These are phyloP conservation scores for Saturnispora kantuleensis DNA, from an alignment of 805 yeast species.

Conservation along the genomic window DNA sequence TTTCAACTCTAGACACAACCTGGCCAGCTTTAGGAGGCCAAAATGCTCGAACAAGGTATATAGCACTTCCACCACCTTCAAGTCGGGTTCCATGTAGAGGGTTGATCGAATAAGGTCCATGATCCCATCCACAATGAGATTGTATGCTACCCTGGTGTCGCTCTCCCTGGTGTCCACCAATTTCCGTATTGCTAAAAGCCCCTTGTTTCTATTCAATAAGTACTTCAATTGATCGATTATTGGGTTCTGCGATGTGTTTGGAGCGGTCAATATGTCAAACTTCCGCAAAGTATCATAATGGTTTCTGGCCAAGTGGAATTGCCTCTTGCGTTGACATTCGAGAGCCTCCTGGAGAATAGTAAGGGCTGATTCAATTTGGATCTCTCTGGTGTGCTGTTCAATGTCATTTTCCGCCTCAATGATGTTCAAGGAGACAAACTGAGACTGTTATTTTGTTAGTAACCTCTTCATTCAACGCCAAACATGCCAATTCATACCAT, in stretches of 20 bases:
- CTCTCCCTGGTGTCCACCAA: conserved; percentile 1
- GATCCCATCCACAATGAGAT: conserved; percentile 22
- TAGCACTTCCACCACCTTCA: conserved; percentile 39
- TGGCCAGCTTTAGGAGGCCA: conserved; percentile 37
- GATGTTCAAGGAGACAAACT: conserved; percentile 72
- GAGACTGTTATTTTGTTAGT: conserved; percentile 32
- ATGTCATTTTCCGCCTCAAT: conserved; percentile 70
- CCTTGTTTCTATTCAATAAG: conserved; percentile 73
- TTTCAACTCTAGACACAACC: conserved; percentile 52
- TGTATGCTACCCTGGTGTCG: conserved; percentile 4
- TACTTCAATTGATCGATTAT: conserved; percentile 66
- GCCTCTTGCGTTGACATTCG: conserved; percentile 40
- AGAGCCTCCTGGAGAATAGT: conserved; percentile 66
- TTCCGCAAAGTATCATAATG: conserved; percentile 54
- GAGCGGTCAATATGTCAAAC: conserved; percentile 52
- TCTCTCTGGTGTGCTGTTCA: conserved; percentile 85
- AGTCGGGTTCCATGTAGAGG: conserved; percentile 60
- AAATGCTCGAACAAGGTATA: conserved; percentile 43
- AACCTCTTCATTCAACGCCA: not conserved
- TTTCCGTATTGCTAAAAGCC: conserved; percentile 48
- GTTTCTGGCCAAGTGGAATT: conserved; percentile 36
- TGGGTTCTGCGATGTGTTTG: conserved; percentile 39
- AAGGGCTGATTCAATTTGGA: conserved; percentile 83
- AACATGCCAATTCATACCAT: conserved; percentile 4
- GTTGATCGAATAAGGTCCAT: conserved; percentile 60